A percentile compares a stretch with the other conserved stretches of the same genome.
Evolutionary conservation across 2,329 filamentous ascomycete species (phyloP).

Genomic region (Aureobasidium sp.): DNA sequence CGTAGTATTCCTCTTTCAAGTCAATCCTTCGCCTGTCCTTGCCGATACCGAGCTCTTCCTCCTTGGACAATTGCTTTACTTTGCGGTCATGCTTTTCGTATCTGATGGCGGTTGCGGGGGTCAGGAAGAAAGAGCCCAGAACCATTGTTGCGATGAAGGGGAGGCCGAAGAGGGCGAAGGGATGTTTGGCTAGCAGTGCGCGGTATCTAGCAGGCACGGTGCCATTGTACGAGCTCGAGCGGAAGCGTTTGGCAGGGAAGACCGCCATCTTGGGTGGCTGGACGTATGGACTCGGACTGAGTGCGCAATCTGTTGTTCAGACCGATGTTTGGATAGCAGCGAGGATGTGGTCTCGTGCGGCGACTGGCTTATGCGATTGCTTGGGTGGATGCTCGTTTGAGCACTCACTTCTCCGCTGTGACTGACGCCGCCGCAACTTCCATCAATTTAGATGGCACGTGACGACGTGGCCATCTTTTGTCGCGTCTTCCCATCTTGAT

Average conservation of each 20-base stretch:
- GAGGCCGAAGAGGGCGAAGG: conserved; percentile 87
- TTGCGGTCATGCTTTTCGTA: conserved; percentile 92
- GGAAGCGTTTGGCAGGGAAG: conserved; percentile 46
- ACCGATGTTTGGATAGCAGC: background rate
- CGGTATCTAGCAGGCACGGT: conserved; percentile 73
- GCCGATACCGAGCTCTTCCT: conserved; percentile 79
- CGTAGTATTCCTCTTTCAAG: conserved; percentile 82
- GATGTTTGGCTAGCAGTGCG: conserved; percentile 63
- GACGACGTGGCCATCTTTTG: background rate
- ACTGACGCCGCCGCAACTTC: background rate
- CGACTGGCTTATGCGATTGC: background rate
- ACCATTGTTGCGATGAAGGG: conserved; percentile 89
- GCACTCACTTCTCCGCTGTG: background rate
- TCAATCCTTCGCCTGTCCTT: conserved; percentile 64
- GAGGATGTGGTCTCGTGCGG: background rate
- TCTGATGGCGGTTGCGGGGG: conserved; percentile 83
- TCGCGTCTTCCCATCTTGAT: background rate
- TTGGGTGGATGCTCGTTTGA: background rate
- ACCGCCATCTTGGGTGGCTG: conserved; percentile 24
- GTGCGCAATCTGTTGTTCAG: background rate
- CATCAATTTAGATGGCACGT: conserved; percentile 1
- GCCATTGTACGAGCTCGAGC: conserved; percentile 52
- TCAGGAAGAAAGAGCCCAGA: conserved; percentile 86
- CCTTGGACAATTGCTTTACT: conserved; percentile 73
- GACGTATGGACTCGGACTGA: background rate